A percentile compares a stretch with the other conserved stretches of the same genome.
These are phyloP conservation scores for Metschnikowia noctiluminum DNA, from an alignment of 805 yeast genomes.

Conservation along the genomic window DNA sequence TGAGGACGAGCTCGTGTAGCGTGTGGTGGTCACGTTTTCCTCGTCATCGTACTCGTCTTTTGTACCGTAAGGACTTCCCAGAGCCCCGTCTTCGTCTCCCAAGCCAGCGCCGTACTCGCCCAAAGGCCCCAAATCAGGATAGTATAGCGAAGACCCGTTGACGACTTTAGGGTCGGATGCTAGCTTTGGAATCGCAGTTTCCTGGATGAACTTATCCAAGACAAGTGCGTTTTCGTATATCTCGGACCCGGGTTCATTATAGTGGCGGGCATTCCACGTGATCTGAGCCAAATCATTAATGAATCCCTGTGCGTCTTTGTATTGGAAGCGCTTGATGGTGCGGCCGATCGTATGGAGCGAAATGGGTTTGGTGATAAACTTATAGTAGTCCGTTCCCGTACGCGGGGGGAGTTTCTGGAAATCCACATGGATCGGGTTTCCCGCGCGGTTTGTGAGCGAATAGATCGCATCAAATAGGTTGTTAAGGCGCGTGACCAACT, in stretches of 20 bases:
- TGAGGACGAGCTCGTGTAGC: conserved; percentile 1
- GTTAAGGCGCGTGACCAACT: conserved; percentile 31
- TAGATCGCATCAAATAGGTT: conserved; percentile 38
- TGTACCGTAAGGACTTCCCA: conserved; percentile 12
- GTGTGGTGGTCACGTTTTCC: conserved; percentile 9
- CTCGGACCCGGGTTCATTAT: conserved; percentile 65
- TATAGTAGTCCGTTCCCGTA: conserved; percentile 75
- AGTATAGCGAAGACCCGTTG: conserved; percentile 37
- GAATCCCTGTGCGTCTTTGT: conserved; percentile 63
- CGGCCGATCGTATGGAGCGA: conserved; percentile 71
- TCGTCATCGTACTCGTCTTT: conserved; percentile 19
- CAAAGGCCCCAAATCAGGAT: conserved; percentile 68
- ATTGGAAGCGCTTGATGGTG: conserved; percentile 50
- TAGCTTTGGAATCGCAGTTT: conserved; percentile 48
- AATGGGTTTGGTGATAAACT: conserved; percentile 73
- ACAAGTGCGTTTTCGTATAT: conserved; percentile 68
- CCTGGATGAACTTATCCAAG: conserved; percentile 49
- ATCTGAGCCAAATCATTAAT: conserved; percentile 78
- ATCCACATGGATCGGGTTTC: conserved; percentile 47
- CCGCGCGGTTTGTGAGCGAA: conserved; percentile 39
- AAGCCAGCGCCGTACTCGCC: conserved; percentile 14
- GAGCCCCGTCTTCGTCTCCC: conserved; percentile 10
- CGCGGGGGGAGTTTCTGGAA: conserved; percentile 73
- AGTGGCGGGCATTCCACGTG: conserved; percentile 85
- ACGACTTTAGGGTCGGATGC: conserved; percentile 37